phyloP scores from a whole-genome alignment of 78 protist genomes.

The Speleostelium caveatum region DNA sequence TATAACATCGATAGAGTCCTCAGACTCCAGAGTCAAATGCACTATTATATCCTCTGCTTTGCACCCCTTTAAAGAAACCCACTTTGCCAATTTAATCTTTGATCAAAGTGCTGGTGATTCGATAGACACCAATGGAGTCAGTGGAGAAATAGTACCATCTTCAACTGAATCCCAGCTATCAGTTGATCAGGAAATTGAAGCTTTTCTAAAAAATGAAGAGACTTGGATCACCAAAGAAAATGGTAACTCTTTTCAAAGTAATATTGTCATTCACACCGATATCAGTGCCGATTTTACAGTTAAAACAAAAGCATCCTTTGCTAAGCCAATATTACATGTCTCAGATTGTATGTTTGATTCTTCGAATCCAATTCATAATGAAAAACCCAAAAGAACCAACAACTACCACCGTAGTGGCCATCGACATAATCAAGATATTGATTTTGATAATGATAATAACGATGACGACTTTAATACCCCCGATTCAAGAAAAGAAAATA shows the following conservation, averaged over 20 bases:
- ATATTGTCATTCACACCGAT: constrained; percentile 13
- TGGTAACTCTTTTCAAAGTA: neutral
- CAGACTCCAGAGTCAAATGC: constrained; percentile 3
- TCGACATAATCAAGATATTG: neutral
- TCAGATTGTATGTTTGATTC: neutral
- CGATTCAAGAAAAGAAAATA: neutral
- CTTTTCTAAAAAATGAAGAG: constrained; percentile 16
- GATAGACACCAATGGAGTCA: too few relatives aligned
- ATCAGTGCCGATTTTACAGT: constrained; percentile 19
- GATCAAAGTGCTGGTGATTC: neutral
- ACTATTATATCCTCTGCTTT: neutral
- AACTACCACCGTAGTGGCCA: too few relatives aligned
- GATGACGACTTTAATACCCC: neutral
- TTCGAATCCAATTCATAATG: neutral
- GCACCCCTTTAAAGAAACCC: constrained; percentile 10
- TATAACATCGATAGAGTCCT: constrained; percentile 16
- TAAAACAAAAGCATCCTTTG: neutral
- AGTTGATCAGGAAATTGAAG: neutral
- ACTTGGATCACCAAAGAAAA: constrained; percentile 7
- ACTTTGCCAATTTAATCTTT: constrained; percentile 59
- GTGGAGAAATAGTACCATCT: too few relatives aligned
- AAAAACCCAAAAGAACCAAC: too few relatives aligned
- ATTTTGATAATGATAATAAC: neutral
- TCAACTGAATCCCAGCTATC: too few relatives aligned
- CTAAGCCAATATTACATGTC: constrained; percentile 15